These are phyloP conservation scores for Lophium mytilinum DNA, from an alignment of 495 filamentous ascomycete genomes.

Conservation along the genomic window DNA sequence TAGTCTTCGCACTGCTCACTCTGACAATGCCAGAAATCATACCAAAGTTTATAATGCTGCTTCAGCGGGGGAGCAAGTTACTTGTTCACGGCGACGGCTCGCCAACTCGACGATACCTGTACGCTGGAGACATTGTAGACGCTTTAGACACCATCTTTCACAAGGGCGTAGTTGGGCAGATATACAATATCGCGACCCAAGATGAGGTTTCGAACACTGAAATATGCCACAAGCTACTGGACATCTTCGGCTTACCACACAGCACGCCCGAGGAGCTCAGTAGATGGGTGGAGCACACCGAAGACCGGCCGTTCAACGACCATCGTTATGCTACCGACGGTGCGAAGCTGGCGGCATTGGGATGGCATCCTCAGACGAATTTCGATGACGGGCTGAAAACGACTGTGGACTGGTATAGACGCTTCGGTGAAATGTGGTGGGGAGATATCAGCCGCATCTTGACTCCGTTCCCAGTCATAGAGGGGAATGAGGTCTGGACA, in stretches of 20 bases:
- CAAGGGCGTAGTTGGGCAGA: constrained; percentile 54
- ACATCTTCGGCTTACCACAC: constrained; percentile 23
- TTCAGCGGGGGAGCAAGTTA: constrained; percentile 49
- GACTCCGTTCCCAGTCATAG: constrained; percentile 30
- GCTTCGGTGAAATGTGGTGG: constrained; percentile 59
- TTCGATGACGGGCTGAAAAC: constrained; percentile 53
- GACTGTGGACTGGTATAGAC: constrained; percentile 66
- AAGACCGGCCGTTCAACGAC: constrained; percentile 68
- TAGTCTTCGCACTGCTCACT: background rate
- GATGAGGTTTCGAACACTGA: constrained; percentile 55
- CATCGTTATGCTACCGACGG: constrained; percentile 60
- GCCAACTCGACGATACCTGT: constrained; percentile 60
- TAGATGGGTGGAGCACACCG: constrained; percentile 53
- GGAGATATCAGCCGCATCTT: constrained; percentile 56
- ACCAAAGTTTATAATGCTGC: constrained; percentile 60
- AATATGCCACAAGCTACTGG: constrained; percentile 51
- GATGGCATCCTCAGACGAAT: constrained; percentile 56
- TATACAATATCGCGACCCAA: constrained; percentile 65
- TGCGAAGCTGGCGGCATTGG: constrained; percentile 53
- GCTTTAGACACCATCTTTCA: constrained; percentile 72
- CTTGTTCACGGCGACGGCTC: constrained; percentile 63
- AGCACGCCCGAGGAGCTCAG: constrained; percentile 35
- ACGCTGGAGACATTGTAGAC: constrained; percentile 64
- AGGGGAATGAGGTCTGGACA: constrained; percentile 26
- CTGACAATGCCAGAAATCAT: constrained; percentile 55